phyloP scores from a whole-genome alignment of 257 asterid genomes.

The Rhazya stricta region DNA sequence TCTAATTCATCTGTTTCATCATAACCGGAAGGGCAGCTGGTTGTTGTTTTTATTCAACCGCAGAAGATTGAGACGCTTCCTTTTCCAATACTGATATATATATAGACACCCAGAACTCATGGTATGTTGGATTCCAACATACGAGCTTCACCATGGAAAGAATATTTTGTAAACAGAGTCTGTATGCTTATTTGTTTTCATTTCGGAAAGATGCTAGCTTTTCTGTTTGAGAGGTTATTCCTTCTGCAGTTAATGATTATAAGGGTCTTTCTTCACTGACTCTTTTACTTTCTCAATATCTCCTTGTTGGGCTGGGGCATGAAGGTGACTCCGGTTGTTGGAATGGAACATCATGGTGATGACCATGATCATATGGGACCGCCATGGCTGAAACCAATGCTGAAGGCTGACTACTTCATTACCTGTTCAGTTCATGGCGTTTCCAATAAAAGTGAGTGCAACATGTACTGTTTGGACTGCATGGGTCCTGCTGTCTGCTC shows the following conservation, averaged over 20 bases:
- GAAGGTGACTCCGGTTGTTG: slow-evolving; percentile 4
- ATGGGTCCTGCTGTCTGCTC: slow-evolving; percentile 57
- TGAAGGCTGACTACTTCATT: slow-evolving; percentile 45
- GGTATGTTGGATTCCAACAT: background rate
- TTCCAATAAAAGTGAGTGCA: slow-evolving; percentile 55
- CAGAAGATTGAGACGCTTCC: background rate
- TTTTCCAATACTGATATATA: too few species aligned
- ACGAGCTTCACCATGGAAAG: background rate
- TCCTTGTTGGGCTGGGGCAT: background rate
- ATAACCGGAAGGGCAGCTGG: background rate
- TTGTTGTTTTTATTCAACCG: background rate
- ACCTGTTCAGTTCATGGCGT: slow-evolving; percentile 46
- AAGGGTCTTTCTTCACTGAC: background rate
- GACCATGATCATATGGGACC: slow-evolving; percentile 33
- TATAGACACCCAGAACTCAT: background rate
- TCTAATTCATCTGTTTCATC: too few species aligned
- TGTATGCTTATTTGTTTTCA: background rate
- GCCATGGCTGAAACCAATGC: slow-evolving; percentile 57
- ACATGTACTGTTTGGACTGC: slow-evolving; percentile 73
- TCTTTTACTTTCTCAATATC: too few species aligned
- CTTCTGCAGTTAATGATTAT: background rate
- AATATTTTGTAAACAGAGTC: background rate
- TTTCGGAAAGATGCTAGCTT: background rate
- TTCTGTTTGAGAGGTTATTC: background rate
- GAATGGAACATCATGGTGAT: background rate